Conservation (phyloP, 805 yeast genomes). For the Suhomyces kilbournensis region DNA sequence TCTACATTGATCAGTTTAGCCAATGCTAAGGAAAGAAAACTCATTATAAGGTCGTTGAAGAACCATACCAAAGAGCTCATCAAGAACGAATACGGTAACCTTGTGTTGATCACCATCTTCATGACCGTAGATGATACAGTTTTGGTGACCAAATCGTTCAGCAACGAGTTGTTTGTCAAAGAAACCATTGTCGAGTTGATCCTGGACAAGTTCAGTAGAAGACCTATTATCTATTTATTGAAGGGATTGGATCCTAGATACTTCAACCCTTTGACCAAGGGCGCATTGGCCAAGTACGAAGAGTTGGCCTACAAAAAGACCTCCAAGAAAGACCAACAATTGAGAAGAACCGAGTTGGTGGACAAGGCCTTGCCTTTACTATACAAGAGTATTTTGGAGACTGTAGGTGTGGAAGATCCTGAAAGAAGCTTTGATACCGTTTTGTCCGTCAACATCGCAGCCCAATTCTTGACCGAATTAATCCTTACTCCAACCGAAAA, state of each 20-base stretch:
- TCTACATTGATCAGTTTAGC: constrained; percentile 75
- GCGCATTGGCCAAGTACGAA: constrained; percentile 58
- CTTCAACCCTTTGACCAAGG: constrained; percentile 67
- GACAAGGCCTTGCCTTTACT: constrained; percentile 64
- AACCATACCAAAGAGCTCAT: constrained; percentile 74
- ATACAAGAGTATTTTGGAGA: constrained; percentile 47
- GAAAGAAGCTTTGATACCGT: constrained; percentile 48
- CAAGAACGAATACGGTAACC: constrained; percentile 81
- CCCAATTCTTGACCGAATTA: constrained; percentile 79
- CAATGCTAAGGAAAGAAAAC: constrained; percentile 88
- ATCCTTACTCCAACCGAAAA: constrained; percentile 53
- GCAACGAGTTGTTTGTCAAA: constrained; percentile 49
- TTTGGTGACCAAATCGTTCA: constrained; percentile 69
- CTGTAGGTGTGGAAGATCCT: constrained; percentile 20
- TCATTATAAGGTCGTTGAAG: constrained; percentile 66
- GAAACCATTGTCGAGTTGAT: constrained; percentile 54
- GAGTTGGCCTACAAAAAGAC: constrained; percentile 57
- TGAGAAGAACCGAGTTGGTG: constrained; percentile 69
- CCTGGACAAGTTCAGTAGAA: constrained; percentile 74
- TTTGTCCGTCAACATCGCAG: constrained; percentile 69
- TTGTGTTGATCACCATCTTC: constrained; percentile 73
- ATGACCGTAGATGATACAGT: constrained; percentile 94
- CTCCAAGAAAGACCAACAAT: constrained; percentile 79
- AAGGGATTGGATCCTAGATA: constrained; percentile 78
- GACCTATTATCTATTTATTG: constrained; percentile 81